Conservation (phyloP, 2,329 filamentous ascomycete species). For the Orbilia oligospora region DNA sequence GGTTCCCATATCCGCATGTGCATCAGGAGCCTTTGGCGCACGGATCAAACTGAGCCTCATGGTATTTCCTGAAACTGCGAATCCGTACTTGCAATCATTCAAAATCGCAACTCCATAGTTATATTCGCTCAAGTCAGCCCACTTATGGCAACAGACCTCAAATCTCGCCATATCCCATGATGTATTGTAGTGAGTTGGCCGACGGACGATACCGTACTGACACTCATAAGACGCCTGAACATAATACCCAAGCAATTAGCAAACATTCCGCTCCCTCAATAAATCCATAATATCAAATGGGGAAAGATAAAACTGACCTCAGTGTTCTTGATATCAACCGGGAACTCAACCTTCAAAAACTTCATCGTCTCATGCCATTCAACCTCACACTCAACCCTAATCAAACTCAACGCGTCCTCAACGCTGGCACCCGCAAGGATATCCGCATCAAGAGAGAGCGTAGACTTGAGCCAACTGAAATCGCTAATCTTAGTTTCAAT, state of each 20-base stretch:
- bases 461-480: slow-evolving; percentile 86
- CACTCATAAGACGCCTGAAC: slow-evolving; percentile 78
- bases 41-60: slow-evolving; percentile 92
- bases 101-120: slow-evolving; percentile 92
- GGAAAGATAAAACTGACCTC: slow-evolving; percentile 77
- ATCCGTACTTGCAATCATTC: slow-evolving; percentile 96
- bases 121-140: slow-evolving; percentile 88
- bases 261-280: background rate
- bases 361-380: slow-evolving; percentile 98
- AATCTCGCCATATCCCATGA: slow-evolving; percentile 98
- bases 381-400: slow-evolving; percentile 87
- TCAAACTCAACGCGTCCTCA: slow-evolving; percentile 76
- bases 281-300: no score
- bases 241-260: background rate
- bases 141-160: slow-evolving; percentile 95
- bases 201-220: slow-evolving; percentile 87
- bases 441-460: slow-evolving; percentile 80
- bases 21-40: slow-evolving; percentile 92
- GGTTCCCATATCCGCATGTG: slow-evolving; percentile 91
- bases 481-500: slow-evolving; percentile 91
- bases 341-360: slow-evolving; percentile 98
- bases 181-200: slow-evolving; percentile 98
- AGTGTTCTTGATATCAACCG: slow-evolving; percentile 88
- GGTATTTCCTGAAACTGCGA: slow-evolving; percentile 86
- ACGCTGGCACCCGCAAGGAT: slow-evolving; percentile 68